Conservation (phyloP, 306 rosid species). For the Prosopis cineraria region DNA sequence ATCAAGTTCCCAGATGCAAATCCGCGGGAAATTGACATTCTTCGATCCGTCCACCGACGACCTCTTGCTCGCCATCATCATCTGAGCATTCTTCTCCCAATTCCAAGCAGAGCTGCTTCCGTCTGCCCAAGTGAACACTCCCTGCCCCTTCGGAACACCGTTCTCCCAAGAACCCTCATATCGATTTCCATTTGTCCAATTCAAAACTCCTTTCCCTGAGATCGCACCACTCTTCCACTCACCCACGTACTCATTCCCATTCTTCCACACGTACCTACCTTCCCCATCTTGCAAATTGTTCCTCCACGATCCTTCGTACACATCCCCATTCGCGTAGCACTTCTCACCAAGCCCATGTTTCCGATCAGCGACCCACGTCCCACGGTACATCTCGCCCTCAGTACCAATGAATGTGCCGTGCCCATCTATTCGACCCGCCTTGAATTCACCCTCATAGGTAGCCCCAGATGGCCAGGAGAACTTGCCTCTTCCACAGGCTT, state of each 20-base stretch:
- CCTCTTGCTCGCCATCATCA: constrained; percentile 34
- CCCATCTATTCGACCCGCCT: constrained; percentile 43
- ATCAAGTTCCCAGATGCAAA: constrained; percentile 62
- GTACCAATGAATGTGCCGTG: constrained; percentile 43
- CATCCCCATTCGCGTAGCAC: constrained; percentile 50
- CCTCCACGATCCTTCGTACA: constrained; percentile 53
- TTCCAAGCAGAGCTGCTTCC: constrained; percentile 18
- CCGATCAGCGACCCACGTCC: constrained; percentile 43
- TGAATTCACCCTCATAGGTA: constrained; percentile 52
- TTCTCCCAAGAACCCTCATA: constrained; percentile 55
- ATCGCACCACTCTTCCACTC: constrained; percentile 50
- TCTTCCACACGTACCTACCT: constrained; percentile 56
- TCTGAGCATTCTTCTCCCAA: constrained; percentile 20
- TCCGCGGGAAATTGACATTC: constrained; percentile 51
- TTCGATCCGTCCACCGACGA: constrained; percentile 37
- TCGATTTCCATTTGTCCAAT: constrained; percentile 48
- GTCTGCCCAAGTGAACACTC: constrained; percentile 49
- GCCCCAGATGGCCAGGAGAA: constrained; percentile 62
- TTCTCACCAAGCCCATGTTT: constrained; percentile 52
- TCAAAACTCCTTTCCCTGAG: constrained; percentile 47
- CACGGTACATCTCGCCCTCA: constrained; percentile 45
- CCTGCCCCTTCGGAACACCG: constrained; percentile 49
- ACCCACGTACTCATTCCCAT: constrained; percentile 52
- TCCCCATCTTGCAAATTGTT: constrained; percentile 52
- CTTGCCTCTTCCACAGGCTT: constrained; percentile 44